Evolutionary conservation across 192 early-diverging fungal genomes (phyloP).

Genomic region (Thamnidium elegans): DNA sequence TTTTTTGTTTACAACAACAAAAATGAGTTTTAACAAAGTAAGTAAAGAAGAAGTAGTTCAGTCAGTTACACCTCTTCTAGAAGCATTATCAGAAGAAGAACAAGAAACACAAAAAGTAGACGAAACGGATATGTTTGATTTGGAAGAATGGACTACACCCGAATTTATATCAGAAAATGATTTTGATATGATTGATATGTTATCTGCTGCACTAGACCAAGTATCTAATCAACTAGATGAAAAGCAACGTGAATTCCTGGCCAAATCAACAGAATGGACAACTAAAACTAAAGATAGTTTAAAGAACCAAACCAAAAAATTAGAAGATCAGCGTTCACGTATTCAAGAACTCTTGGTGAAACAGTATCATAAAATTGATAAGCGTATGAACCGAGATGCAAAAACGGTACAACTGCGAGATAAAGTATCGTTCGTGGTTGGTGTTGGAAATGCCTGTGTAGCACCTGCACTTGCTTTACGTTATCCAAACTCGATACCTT

Average conservation of each 20-base stretch:
- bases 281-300: conserved; percentile 30
- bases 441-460: conserved; percentile 62
- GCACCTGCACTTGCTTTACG: conserved; percentile 49
- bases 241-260: conserved; percentile 19
- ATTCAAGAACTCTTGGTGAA: conserved; percentile 24
- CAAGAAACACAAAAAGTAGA: background rate
- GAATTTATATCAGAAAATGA: conserved; percentile 36
- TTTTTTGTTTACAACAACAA: no score
- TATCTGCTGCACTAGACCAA: conserved; percentile 35
- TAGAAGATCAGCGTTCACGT: conserved; percentile 31
- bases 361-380: conserved; percentile 27
- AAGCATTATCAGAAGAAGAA: background rate
- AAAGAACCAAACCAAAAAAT: conserved; percentile 21
- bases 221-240: conserved; percentile 34
- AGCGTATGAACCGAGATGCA: conserved; percentile 35
- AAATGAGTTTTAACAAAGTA: no score
- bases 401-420: conserved; percentile 52
- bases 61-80: no score
- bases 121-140: background rate
- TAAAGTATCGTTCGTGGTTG: conserved; percentile 64
- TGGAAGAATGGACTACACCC: conserved; percentile 16
- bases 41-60: no score
- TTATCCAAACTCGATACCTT: conserved; percentile 53
- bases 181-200: conserved; percentile 41
- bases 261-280: conserved; percentile 35